Percentiles rank a stretch among this genome's conserved stretches.
These are phyloP conservation scores for Teunomyces lycoperdinae DNA, from an alignment of 805 yeast species.

Conservation along the genomic window DNA sequence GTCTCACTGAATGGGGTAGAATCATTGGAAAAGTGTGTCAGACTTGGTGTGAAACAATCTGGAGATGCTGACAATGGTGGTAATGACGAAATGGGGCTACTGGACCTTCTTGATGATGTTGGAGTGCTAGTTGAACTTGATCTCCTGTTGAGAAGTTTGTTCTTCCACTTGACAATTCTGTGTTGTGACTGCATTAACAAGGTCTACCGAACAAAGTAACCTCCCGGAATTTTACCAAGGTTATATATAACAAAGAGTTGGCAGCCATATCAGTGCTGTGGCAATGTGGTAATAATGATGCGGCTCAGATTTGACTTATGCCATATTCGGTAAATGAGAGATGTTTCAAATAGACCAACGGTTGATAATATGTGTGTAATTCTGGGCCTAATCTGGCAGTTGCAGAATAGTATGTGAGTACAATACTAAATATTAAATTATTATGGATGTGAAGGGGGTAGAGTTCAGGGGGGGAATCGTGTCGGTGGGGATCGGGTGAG, in stretches of 20 bases:
- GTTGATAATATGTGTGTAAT: background rate
- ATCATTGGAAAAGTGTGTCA: background rate
- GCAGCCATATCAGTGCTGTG: background rate
- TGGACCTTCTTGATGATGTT: background rate
- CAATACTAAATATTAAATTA: too few species aligned
- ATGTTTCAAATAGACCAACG: background rate
- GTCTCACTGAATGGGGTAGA: constrained; percentile 1
- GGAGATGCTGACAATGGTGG: constrained; percentile 1
- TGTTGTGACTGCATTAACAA: background rate
- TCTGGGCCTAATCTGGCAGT: background rate
- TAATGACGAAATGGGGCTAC: background rate
- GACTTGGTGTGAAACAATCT: background rate
- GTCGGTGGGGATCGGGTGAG: too few species aligned
- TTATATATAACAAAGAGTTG: background rate
- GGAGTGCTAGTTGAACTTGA: background rate
- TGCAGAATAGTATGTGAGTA: too few species aligned
- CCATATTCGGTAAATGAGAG: background rate
- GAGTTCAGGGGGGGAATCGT: too few species aligned
- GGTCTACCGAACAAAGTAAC: background rate
- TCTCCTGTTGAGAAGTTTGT: background rate
- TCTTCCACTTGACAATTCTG: background rate
- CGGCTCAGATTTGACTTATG: background rate
- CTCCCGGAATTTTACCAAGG: background rate
- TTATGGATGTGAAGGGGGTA: too few species aligned
- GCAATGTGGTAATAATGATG: background rate